A percentile compares a stretch with the other conserved stretches of the same genome.
These are phyloP conservation scores for Dothiorella sarmentorum DNA, from an alignment of 2,329 filamentous ascomycete species.

Conservation along the genomic window DNA sequence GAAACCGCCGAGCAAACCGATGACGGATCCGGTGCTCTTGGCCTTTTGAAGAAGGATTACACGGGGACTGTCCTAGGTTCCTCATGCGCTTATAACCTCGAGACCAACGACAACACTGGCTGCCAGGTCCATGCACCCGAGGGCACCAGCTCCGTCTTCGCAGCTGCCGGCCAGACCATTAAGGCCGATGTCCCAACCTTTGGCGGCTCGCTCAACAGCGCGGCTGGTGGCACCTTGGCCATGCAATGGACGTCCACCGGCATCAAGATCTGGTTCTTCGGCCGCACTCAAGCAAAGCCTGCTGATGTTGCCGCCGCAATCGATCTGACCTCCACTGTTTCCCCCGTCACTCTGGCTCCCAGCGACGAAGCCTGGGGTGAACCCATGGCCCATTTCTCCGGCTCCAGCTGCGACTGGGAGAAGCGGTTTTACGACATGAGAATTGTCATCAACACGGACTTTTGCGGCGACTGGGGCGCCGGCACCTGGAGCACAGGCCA, in stretches of 20 bases:
- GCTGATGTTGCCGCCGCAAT: constrained; percentile 24
- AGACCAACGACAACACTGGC: constrained; percentile 30
- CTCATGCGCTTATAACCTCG: constrained; percentile 8
- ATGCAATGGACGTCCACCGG: constrained; percentile 36
- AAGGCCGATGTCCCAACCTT: constrained; percentile 30
- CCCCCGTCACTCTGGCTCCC: constrained; percentile 13
- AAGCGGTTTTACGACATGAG: constrained; percentile 29
- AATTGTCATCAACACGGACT: constrained; percentile 48
- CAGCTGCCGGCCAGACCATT: neutral
- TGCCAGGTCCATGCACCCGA: constrained; percentile 33
- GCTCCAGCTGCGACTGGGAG: constrained; percentile 45
- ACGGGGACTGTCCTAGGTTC: constrained; percentile 42
- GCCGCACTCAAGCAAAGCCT: neutral
- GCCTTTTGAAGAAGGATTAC: neutral
- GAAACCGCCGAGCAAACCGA: constrained; percentile 5
- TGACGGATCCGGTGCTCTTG: neutral
- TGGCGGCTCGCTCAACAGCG: constrained; percentile 33
- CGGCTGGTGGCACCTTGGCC: constrained; percentile 40
- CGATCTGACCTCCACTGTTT: constrained; percentile 1
- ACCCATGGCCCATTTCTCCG: constrained; percentile 40
- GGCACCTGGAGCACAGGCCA: constrained; percentile 50
- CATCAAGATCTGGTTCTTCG: constrained; percentile 42
- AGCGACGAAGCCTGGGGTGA: constrained; percentile 26
- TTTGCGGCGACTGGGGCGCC: constrained; percentile 54
- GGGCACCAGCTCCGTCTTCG: constrained; percentile 13